Percentiles rank a stretch among this genome's conserved stretches.
Evolutionary conservation across 352 stramenopile species (phyloP).

Genomic region (Phytophthora niederhauseri): DNA sequence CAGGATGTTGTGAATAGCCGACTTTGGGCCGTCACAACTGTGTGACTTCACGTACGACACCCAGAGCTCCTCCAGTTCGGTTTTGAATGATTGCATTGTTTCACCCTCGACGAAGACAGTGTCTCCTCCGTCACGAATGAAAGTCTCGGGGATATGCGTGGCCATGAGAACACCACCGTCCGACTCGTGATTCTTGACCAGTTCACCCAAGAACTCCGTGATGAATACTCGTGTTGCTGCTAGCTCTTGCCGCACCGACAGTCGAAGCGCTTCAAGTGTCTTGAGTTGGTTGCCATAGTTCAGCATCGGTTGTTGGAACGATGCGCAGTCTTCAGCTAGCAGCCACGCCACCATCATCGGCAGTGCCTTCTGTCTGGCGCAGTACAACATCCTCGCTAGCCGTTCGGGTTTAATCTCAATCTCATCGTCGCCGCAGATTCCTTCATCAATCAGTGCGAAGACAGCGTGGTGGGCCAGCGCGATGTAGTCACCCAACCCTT

Average conservation of each 20-base stretch:
- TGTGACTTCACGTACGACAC: background rate
- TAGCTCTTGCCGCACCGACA: conserved; percentile 10
- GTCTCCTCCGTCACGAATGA: conserved; percentile 11
- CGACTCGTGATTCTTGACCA: conserved; percentile 1
- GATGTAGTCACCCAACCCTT: conserved; percentile 3
- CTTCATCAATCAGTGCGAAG: conserved; percentile 10
- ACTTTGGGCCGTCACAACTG: background rate
- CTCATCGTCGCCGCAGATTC: background rate
- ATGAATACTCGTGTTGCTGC: conserved; percentile 14
- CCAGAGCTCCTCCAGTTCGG: conserved; percentile 15
- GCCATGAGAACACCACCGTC: background rate
- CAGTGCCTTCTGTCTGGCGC: conserved; percentile 10
- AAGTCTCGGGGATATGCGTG: conserved; percentile 27
- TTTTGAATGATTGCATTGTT: background rate
- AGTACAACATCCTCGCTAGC: conserved; percentile 3
- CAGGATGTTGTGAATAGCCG: conserved; percentile 1
- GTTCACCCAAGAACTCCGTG: conserved; percentile 2
- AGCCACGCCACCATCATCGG: conserved; percentile 21
- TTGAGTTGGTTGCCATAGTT: conserved; percentile 1
- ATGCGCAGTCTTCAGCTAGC: background rate
- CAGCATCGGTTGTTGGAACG: conserved; percentile 2
- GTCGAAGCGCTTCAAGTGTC: background rate
- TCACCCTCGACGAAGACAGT: background rate
- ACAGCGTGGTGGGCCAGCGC: conserved; percentile 10
- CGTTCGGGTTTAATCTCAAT: background rate